phyloP scores from a whole-genome alignment of 352 stramenopile species.

The Globisporangium viniferum region DNA sequence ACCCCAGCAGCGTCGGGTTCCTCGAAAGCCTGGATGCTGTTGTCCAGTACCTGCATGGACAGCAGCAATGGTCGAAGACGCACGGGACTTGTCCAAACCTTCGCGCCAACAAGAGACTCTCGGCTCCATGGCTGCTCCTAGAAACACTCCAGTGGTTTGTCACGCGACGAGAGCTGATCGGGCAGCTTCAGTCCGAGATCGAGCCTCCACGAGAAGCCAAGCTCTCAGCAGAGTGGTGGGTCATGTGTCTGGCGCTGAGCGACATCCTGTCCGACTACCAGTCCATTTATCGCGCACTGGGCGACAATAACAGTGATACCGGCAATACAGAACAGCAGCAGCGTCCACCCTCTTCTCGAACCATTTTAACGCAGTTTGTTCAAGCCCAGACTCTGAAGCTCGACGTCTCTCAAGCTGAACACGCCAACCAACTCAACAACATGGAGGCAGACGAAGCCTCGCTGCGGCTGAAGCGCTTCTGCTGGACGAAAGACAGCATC shows the following conservation, averaged over 20 bases:
- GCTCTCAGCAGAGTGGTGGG: slow-evolving; percentile 14
- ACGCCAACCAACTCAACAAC: not conserved
- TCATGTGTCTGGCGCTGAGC: slow-evolving; percentile 8
- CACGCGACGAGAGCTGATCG: slow-evolving; percentile 13
- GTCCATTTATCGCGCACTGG: not conserved
- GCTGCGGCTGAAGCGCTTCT: slow-evolving; percentile 9
- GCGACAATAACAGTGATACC: not conserved
- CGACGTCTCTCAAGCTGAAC: not conserved
- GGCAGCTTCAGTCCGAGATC: slow-evolving; percentile 2
- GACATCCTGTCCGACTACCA: slow-evolving; percentile 14
- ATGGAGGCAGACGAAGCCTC: not conserved
- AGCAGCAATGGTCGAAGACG: slow-evolving; percentile 1
- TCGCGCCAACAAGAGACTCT: not conserved
- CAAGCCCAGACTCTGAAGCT: not conserved
- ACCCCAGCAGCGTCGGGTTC: not conserved
- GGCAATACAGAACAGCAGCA: not conserved
- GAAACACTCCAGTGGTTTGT: slow-evolving; percentile 15
- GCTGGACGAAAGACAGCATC: slow-evolving; percentile 21
- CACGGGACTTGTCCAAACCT: not conserved
- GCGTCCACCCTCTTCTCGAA: not conserved
- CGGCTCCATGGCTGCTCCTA: not conserved
- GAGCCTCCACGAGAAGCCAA: not conserved
- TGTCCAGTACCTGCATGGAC: not conserved
- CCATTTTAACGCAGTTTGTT: not conserved
- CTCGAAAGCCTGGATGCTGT: not conserved